Evolutionary conservation across 2,329 filamentous ascomycete species (phyloP).

Genomic region (Macroventuria anomochaeta): DNA sequence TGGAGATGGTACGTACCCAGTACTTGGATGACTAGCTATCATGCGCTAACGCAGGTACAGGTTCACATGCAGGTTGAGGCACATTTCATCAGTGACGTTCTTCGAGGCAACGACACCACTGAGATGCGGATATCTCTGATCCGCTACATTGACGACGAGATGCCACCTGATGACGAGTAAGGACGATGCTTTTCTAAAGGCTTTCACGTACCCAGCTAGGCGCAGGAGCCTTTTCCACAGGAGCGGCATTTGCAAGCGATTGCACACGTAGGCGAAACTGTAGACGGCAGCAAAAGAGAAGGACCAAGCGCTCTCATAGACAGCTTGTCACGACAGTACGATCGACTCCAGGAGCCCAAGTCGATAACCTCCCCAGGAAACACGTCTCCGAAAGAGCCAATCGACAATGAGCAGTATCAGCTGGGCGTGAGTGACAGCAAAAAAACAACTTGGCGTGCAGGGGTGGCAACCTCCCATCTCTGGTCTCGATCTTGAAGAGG

Average conservation of each 20-base stretch:
- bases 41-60: constrained; percentile 47
- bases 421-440: background rate
- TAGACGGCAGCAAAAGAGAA: background rate
- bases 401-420: background rate
- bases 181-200: background rate
- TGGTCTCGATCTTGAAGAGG: background rate
- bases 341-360: background rate
- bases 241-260: background rate
- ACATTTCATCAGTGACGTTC: constrained; percentile 91
- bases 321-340: background rate
- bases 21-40: background rate
- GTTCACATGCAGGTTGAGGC: constrained; percentile 98
- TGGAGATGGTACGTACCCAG: constrained; percentile 80
- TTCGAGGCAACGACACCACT: constrained; percentile 92
- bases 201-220: background rate
- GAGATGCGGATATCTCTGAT: constrained; percentile 95
- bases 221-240: background rate
- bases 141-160: constrained; percentile 95
- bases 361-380: background rate
- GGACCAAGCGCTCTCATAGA: background rate
- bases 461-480: background rate
- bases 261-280: background rate
- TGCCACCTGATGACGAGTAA: constrained; percentile 95
- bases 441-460: background rate
- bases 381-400: background rate